Percentiles rank a stretch among this genome's conserved stretches.
Conservation (phyloP, 2,329 filamentous ascomycete species). For the Claviceps purpurea region DNA sequence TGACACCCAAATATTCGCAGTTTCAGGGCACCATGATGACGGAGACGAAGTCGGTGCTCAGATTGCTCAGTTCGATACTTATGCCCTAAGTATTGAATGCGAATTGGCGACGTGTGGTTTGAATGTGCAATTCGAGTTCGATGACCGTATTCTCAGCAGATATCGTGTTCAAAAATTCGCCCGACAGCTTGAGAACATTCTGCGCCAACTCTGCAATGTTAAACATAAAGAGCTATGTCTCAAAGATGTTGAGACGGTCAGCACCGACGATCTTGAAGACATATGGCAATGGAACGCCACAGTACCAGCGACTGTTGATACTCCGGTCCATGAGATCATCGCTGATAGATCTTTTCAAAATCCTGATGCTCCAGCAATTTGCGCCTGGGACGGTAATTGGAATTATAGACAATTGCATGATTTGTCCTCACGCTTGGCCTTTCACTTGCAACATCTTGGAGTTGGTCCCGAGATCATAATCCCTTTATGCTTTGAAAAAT, state of each 20-base stretch:
- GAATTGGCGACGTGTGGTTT: not conserved
- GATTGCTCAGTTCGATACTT: not conserved
- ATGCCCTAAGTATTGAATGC: slow-evolving; percentile 3
- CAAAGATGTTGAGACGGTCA: not conserved
- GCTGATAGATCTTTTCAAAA: not conserved
- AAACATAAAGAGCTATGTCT: not conserved
- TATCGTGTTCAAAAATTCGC: not conserved
- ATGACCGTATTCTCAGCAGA: not conserved
- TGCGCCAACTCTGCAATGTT: not conserved
- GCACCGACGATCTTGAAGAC: slow-evolving; percentile 4
- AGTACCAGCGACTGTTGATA: slow-evolving; percentile 2
- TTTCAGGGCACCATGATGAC: not conserved
- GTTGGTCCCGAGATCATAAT: slow-evolving; percentile 2
- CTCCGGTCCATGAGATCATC: slow-evolving; percentile 6
- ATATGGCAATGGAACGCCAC: slow-evolving; percentile 6
- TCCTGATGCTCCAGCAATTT: slow-evolving; percentile 6
- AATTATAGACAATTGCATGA: slow-evolving; percentile 19
- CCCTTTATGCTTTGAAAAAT: slow-evolving; percentile 7
- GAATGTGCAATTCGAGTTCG: not conserved
- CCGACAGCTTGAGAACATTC: not conserved
- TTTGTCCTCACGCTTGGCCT: slow-evolving; percentile 6
- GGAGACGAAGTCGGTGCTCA: not conserved
- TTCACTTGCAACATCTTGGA: slow-evolving; percentile 2
- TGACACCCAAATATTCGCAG: not conserved
- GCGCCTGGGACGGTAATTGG: slow-evolving; percentile 26